Evolutionary conservation across 208 protist genomes (phyloP).

Genomic region (Herpetomonas tarakana): DNA sequence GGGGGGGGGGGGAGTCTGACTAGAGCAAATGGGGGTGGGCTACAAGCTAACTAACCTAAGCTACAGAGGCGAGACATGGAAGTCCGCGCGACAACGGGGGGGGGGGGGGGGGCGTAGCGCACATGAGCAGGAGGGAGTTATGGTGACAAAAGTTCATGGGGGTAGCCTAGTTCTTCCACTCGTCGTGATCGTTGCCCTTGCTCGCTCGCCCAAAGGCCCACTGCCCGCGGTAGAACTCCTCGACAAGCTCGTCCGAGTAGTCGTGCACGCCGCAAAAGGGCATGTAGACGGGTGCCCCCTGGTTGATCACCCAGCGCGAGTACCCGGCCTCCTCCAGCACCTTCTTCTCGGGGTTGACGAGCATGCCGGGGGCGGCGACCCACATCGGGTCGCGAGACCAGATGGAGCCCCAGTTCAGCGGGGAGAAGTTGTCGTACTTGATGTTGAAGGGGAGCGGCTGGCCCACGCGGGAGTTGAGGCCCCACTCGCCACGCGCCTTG

Average conservation of each 20-base stretch:
- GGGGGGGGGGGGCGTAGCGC: no score
- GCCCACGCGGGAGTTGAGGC: slow-evolving; percentile 80
- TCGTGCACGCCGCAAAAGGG: slow-evolving; percentile 88
- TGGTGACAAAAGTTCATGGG: no score
- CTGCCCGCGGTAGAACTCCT: slow-evolving; percentile 90
- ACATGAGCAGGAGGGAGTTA: no score
- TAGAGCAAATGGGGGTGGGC: no score
- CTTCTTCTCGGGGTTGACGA: slow-evolving; percentile 79
- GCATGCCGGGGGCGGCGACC: slow-evolving; percentile 56
- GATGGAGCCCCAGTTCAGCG: slow-evolving; percentile 57
- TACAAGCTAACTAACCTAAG: no score
- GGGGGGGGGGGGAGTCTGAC: no score
- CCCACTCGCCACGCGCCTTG: slow-evolving; percentile 85
- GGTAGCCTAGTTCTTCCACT: slow-evolving; percentile 89
- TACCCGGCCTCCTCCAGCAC: slow-evolving; percentile 82
- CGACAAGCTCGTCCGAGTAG: slow-evolving; percentile 84
- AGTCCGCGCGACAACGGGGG: no score
- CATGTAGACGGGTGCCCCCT: slow-evolving; percentile 84
- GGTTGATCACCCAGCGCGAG: slow-evolving; percentile 82
- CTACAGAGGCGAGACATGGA: no score
- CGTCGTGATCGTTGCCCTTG: slow-evolving; percentile 90
- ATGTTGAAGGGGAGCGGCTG: slow-evolving; percentile 83
- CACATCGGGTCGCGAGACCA: slow-evolving; percentile 83
- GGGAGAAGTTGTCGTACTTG: slow-evolving; percentile 76
- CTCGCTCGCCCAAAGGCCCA: slow-evolving; percentile 79